Base-by-base conservation (phyloP, 1,284 basidiomycete species). In the Meira miltonrushii region DNA sequence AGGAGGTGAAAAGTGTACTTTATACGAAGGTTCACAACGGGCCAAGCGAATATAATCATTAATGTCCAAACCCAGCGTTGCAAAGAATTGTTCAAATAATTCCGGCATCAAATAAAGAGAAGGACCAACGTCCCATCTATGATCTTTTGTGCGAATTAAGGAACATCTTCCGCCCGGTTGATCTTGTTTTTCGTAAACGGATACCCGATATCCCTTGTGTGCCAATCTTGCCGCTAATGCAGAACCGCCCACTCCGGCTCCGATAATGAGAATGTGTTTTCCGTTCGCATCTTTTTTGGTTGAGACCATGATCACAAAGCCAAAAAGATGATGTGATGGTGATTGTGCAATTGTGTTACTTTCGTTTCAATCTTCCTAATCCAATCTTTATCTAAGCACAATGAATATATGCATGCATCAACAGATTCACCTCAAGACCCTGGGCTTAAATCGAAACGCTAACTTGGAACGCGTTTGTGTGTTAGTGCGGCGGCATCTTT, bases 121-220 rank as follows among this genome's bases (percentile, higher is more conserved):
- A 7, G 82, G 82, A n/a, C 60, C 60, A 21, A 49, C 44, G 55
- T 79, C 75, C 69, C 78, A 79, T 51, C 77, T 65, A 64, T 82
- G 81, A 1, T 81, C 81, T 33, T 81, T 78, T 56, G 81, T 78
- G 55, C 80, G 78, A 49, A 83, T 79, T 58, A 83, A 69, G 59
- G 80, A 81, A 72, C 83, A 84, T 64, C 82, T 72, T 11, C 83
- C 83, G 2, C 82, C 82, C 7, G 80, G 79, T 39, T 60, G 64
- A 2, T 47, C 39, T 59, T 74, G 71, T 58, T 79, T 81, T 68
- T 81, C 81, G 38, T 80, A 74, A 1, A 81, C 78, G 19, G 79
- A 80, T 2, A 83, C 81, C 12, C 79, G 69, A 61, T 82, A 77
- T 1, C 82, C 82, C 2, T 79, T 78, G 54, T 80, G 76, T 8